Evolutionary conservation across 225 moss, liverwort and hornwort species (phyloP), one percentile per base, ranked within the genome.

Genomic region (Sphagnum contortum): DNA sequence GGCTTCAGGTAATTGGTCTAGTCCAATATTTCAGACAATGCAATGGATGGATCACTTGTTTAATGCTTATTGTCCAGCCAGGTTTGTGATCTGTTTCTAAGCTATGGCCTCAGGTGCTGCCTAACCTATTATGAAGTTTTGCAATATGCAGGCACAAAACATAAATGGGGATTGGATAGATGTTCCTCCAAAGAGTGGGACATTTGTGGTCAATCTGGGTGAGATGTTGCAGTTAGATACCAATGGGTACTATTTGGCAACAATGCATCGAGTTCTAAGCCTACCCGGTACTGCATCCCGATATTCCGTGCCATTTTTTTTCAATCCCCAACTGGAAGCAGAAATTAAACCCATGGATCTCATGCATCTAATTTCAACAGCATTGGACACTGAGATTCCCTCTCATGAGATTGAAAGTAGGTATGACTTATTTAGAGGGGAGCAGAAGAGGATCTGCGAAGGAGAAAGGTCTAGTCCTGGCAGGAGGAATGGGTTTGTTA

Each of bases 1-100:
- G 90, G 61, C 87, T 90, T 66, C 87, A 90, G 87, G 90, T 70
- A 77, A n/a, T n/a, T n/a, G n/a, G n/a, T n/a, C n/a, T n/a, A n/a
- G n/a, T n/a, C n/a, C n/a, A n/a, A n/a, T n/a, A n/a, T n/a, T n/a
- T n/a, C n/a, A n/a, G n/a, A n/a, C n/a, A n/a, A n/a, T n/a, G n/a
- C n/a, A n/a, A n/a, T n/a, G n/a, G n/a, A n/a, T n/a, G n/a, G n/a
- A n/a, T n/a, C n/a, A n/a, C n/a, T n/a, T n/a, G n/a, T n/a, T n/a
- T n/a, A n/a, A n/a, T n/a, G n/a, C n/a, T n/a, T n/a, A n/a, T n/a
- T n/a, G n/a, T n/a, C n/a, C n/a, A n/a, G n/a, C n/a, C n/a, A n/a
- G n/a, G n/a, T n/a, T n/a, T n/a, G n/a, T n/a, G n/a, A n/a, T n/a
- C n/a, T n/a, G n/a, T n/a, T n/a, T n/a, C n/a, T n/a, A n/a, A n/a